Base-by-base conservation (phyloP, 2,329 filamentous ascomycete genomes). In the Zymoseptoria ardabiliae region DNA sequence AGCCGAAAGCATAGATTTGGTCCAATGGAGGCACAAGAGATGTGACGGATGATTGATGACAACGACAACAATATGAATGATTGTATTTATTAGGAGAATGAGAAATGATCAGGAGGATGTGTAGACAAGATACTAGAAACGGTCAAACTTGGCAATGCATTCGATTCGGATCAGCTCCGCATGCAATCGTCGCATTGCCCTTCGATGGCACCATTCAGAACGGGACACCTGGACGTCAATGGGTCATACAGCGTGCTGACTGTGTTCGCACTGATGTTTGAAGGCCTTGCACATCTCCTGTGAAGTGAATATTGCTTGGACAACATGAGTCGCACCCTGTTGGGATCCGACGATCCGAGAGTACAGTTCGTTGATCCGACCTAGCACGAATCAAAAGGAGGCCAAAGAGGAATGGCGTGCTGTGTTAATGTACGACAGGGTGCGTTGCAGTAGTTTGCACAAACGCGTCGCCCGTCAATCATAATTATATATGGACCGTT, bases 1-100 rank as follows among this genome's bases (percentile, higher is more conserved):
- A 69, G 22, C 66, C 66, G 9, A 74, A 74, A 62, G 74, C 62
- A 49, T 69, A 61, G 28, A 49, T 3, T 17, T 13, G 13, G 35
- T 45, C 13, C n/a, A 13, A 45, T 6, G 13, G 35, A 17, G 35
- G 11, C 1, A 45, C 5, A 45, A 45, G 35, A 45, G 35, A 45
- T 45, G n/a, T 6, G 22, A 53, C 13, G 22, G 51, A 53, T 53
- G 22, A 53, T 25, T 8, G 11, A 53, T 8, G 11, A 53, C 10
- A 11, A 53, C 11, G 35, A n/a, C 13, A 3, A 45, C 35, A 45
- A 6, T 45, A 45, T n/a, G n/a, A n/a, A n/a, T n/a, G n/a, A n/a
- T n/a, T n/a, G n/a, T n/a, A n/a, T n/a, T n/a, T n/a, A n/a, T 21
- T 20, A 41, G 17, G 41, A 22, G 41, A 50, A 22, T 49, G 45